These are phyloP conservation scores for Heritiera fomes DNA, from an alignment of 345 rosid species.

Conservation along the genomic window DNA sequence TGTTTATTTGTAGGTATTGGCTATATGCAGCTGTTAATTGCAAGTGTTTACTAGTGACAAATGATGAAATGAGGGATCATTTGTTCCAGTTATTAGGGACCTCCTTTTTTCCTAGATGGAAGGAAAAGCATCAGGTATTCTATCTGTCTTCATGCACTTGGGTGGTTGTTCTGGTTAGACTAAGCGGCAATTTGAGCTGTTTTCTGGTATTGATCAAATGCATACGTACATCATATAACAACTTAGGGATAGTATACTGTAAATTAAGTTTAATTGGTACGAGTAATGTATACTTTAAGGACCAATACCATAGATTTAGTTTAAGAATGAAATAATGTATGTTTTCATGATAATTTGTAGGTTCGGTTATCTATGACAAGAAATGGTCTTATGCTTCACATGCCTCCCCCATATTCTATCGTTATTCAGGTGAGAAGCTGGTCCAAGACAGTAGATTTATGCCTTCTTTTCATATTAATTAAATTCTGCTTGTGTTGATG, in stretches of 20 bases:
- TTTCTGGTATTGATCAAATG: neutral
- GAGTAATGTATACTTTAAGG: neutral
- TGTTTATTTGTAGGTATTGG: constrained; percentile 74
- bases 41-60: constrained; percentile 78
- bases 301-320: neutral
- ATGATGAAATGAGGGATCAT: constrained; percentile 99
- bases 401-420: constrained; percentile 96
- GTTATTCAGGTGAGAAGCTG: constrained; percentile 75
- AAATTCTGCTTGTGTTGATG: neutral
- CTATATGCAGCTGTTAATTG: constrained; percentile 88
- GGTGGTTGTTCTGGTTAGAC: constrained; percentile 10
- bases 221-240: neutral
- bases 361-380: constrained; percentile 60
- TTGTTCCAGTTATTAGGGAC: constrained; percentile 86
- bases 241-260: neutral
- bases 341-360: constrained; percentile 40
- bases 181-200: neutral
- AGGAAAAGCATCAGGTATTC: constrained; percentile 95
- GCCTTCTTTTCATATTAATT: neutral
- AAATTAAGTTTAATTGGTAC: neutral
- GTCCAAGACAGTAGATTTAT: neutral
- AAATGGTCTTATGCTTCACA: constrained; percentile 51
- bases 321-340: constrained; percentile 2
- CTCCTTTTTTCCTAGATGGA: constrained; percentile 96
- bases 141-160: neutral